These are phyloP conservation scores for Neonectria magnoliae DNA, from an alignment of 2,329 filamentous ascomycete genomes.

Conservation along the genomic window DNA sequence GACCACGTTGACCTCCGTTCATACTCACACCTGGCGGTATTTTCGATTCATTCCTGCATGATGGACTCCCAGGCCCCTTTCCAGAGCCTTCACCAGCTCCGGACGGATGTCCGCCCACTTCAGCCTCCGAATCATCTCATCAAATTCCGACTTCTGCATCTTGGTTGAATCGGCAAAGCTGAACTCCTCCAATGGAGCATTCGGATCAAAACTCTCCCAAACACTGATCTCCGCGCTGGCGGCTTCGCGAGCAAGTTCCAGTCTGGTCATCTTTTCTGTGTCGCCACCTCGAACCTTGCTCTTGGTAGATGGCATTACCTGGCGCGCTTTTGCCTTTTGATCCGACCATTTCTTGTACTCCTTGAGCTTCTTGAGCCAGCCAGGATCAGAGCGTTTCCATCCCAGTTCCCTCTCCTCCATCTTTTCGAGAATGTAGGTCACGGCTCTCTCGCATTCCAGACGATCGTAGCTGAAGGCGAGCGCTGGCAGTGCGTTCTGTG, in stretches of 20 bases:
- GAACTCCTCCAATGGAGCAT: constrained; percentile 70
- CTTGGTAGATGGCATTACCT: constrained; percentile 39
- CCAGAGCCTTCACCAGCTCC: constrained; percentile 68
- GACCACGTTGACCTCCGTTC: not conserved
- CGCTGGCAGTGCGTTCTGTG: constrained; percentile 73
- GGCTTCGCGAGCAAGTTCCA: constrained; percentile 66
- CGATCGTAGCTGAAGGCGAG: constrained; percentile 84
- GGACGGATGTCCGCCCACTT: constrained; percentile 58
- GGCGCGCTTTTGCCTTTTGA: constrained; percentile 49
- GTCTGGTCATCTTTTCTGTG: constrained; percentile 55
- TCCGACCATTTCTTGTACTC: constrained; percentile 67
- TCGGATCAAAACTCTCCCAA: constrained; percentile 74
- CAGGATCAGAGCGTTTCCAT: constrained; percentile 65
- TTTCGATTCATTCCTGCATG: constrained; percentile 82
- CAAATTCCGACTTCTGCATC: constrained; percentile 66
- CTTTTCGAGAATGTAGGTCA: constrained; percentile 59
- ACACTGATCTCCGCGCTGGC: constrained; percentile 63
- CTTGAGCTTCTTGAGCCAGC: constrained; percentile 69
- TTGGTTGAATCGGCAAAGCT: constrained; percentile 73
- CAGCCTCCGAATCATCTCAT: constrained; percentile 55
- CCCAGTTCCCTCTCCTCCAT: constrained; percentile 50
- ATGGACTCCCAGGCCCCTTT: constrained; percentile 78
- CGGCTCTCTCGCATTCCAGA: constrained; percentile 68
- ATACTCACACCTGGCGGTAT: constrained; percentile 72
- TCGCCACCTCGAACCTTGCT: constrained; percentile 56